These are phyloP conservation scores for Hyphopichia pseudoburtonii DNA, from an alignment of 1,139 yeast genomes.

Conservation along the genomic window DNA sequence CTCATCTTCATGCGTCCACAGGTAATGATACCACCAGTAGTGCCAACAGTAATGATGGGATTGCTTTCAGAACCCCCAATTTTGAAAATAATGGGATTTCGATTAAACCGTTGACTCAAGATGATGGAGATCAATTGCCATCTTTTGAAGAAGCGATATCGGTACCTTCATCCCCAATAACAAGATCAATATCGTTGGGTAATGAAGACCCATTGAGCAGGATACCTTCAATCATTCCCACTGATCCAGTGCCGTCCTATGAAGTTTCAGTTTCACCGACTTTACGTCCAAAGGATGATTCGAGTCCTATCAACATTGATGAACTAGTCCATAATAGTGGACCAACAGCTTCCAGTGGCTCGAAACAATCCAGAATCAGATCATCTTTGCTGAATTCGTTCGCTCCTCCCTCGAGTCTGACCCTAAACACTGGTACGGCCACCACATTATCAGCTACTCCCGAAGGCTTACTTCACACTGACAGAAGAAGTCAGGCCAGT, in stretches of 20 bases:
- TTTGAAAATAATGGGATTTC: slow-evolving; percentile 39
- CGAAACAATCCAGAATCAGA: slow-evolving; percentile 18
- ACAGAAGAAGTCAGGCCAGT: too few species aligned
- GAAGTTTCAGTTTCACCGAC: slow-evolving; percentile 17
- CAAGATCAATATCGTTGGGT: slow-evolving; percentile 33
- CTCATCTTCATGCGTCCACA: neutral
- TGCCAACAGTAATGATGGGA: slow-evolving; percentile 3
- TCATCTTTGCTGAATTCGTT: slow-evolving; percentile 27
- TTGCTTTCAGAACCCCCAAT: slow-evolving; percentile 37
- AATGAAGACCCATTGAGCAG: slow-evolving; percentile 40
- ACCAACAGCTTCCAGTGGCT: slow-evolving; percentile 1
- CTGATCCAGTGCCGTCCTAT: slow-evolving; percentile 40
- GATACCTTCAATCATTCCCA: slow-evolving; percentile 30
- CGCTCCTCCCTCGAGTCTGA: slow-evolving; percentile 16
- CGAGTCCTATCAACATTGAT: slow-evolving; percentile 10
- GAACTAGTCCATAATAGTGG: slow-evolving; percentile 6
- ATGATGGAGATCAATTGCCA: slow-evolving; percentile 41
- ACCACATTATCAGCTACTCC: slow-evolving; percentile 1
- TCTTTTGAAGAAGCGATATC: slow-evolving; percentile 59
- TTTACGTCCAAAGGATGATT: slow-evolving; percentile 6
- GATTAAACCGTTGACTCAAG: slow-evolving; percentile 29
- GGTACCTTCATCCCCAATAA: slow-evolving; percentile 29
- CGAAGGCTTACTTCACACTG: too few species aligned
- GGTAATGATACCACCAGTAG: neutral
- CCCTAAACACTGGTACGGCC: neutral